Conservation (phyloP, 192 early-diverging fungal genomes). For the Martensiomyces pterosporus region DNA sequence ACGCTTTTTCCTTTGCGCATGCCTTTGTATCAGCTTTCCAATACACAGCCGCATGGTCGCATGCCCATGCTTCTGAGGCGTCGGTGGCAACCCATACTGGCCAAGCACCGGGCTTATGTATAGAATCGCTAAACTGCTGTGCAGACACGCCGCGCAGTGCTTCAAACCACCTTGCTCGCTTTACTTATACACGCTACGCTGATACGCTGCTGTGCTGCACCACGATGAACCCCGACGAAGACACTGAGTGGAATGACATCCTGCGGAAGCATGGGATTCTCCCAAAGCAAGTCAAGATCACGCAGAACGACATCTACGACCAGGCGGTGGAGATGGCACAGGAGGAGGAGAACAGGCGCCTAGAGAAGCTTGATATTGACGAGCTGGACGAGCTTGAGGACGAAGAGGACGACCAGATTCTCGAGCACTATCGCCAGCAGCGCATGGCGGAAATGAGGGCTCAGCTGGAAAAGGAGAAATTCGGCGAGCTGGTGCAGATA, state of each 20-base stretch:
- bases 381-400: slow-evolving; percentile 93
- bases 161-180: too few relatives aligned
- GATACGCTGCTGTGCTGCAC: background rate
- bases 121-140: too few relatives aligned
- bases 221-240: slow-evolving; percentile 58
- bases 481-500: slow-evolving; percentile 79
- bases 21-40: too few relatives aligned
- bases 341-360: slow-evolving; percentile 57
- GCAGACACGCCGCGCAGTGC: too few relatives aligned
- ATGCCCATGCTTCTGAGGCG: too few relatives aligned
- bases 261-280: slow-evolving; percentile 89
- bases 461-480: slow-evolving; percentile 67
- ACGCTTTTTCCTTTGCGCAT: too few relatives aligned
- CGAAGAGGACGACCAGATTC: slow-evolving; percentile 80
- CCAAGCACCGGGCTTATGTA: too few relatives aligned
- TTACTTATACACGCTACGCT: background rate
- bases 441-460: slow-evolving; percentile 84
- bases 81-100: too few relatives aligned
- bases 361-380: slow-evolving; percentile 73
- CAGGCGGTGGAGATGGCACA: slow-evolving; percentile 48
- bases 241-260: slow-evolving; percentile 91
- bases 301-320: slow-evolving; percentile 51
- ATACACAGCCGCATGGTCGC: too few relatives aligned
- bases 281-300: slow-evolving; percentile 65
- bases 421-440: slow-evolving; percentile 74